Base-by-base conservation (phyloP, 108 stramenopile species). In the Discostella pseudostelligera region DNA sequence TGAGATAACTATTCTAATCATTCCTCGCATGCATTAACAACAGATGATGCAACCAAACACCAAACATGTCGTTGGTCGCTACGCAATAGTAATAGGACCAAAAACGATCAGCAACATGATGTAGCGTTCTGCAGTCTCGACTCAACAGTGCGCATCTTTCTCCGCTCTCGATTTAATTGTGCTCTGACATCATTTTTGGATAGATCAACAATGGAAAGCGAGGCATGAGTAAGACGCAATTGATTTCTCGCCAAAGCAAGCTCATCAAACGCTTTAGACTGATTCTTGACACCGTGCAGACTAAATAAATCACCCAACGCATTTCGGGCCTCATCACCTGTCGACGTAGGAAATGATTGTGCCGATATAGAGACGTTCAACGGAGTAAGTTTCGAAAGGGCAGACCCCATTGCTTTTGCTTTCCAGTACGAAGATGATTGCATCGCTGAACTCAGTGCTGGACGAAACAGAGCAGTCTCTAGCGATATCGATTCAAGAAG, bases 341-440 rank as follows among this genome's bases (percentile, higher is more conserved):
- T 51, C 3, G 69, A 63, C 25, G 40, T 53, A 11, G 70, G 49
- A 10, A 42, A n/a, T 29, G 68, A 14, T 12, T 32, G 39, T 13
- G 62, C 49, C 39, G 35, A 49, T 1, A 51, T 47, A 14, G 43
- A 35, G 20, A 69, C 59, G 59, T 74, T 78, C 44, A 69, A 77
- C 44, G 76, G 74, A 20, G 74, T 43, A 29, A 76, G 74, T 37
- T 76, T 65, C 21, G 74, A 58, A 19, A 76, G 63, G 12, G 70
- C 63, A 25, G 62, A 64, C 44, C 54, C 69, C 57, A 83, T 72
- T 13, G 83, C 80, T 55, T 75, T 79, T 16, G 81, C 42, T 58
- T 87, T 90, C 92, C 92, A 93, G 29, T 71, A 67, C 13, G 75
- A 72, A n/a, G 92, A 81, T 59, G 89, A 87, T 40, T 73, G 76